phyloP scores from a whole-genome alignment of 495 filamentous ascomycete species.

The Penicillium flavigenum region DNA sequence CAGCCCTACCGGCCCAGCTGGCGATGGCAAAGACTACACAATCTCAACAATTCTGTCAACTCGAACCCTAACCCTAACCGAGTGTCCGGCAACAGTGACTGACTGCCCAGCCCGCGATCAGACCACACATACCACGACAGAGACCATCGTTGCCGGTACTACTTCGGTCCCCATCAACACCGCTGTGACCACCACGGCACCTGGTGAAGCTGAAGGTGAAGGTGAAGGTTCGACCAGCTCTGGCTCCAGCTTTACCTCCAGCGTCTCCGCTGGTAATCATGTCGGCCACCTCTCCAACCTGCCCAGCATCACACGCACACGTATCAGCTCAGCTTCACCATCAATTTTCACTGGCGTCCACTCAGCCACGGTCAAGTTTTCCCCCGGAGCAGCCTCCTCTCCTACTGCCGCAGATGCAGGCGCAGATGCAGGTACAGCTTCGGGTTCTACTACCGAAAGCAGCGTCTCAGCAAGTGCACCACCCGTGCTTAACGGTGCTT shows the following conservation, averaged over 20 bases:
- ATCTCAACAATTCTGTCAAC: slow-evolving; percentile 22
- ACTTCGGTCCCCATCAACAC: slow-evolving; percentile 8
- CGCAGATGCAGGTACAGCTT: background rate
- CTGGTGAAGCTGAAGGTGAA: background rate
- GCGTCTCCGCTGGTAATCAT: background rate
- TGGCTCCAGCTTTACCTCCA: background rate
- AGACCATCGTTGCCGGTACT: slow-evolving; percentile 23
- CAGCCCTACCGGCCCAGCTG: slow-evolving; percentile 7
- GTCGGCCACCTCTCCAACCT: background rate
- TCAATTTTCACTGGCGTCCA: background rate
- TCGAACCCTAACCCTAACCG: slow-evolving; percentile 20
- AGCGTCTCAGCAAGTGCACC: slow-evolving; percentile 1
- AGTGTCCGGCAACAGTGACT: slow-evolving; percentile 24
- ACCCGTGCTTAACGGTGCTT: slow-evolving; percentile 8
- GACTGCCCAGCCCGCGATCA: slow-evolving; percentile 24
- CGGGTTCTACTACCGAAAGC: background rate
- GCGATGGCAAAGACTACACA: slow-evolving; percentile 7
- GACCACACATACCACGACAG: slow-evolving; percentile 22
- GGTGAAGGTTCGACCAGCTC: background rate
- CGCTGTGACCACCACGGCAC: background rate
- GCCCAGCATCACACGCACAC: background rate
- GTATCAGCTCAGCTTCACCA: background rate
- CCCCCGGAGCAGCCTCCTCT: background rate
- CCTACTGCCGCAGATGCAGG: background rate
- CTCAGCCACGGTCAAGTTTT: slow-evolving; percentile 1